Evolutionary conservation across 2,329 filamentous ascomycete genomes (phyloP).

Genomic region (Trichoderma cornu-damae): DNA sequence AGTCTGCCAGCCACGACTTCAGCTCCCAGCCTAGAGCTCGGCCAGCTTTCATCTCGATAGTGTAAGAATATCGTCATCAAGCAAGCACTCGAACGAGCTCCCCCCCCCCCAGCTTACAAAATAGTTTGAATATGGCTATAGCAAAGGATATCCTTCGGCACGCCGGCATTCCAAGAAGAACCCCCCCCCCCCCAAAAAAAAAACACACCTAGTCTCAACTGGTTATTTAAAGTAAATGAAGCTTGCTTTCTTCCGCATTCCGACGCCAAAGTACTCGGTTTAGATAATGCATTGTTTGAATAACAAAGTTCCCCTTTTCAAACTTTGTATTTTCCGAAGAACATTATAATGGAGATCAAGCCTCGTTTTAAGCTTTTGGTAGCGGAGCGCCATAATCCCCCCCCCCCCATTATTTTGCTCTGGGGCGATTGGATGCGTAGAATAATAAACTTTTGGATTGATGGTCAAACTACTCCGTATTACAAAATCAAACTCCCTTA

Average conservation of each 20-base stretch:
- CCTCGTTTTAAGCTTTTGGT: background rate
- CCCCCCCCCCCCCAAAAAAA: too few species aligned
- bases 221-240: too few species aligned
- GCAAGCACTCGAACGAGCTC: background rate
- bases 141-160: accelerated
- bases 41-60: background rate
- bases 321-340: too few species aligned
- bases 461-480: background rate
- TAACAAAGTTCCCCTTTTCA: too few species aligned
- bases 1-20: slow-evolving; percentile 5
- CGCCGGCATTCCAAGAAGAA: too few species aligned
- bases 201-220: too few species aligned
- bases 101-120: background rate
- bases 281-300: too few species aligned
- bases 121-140: too few species aligned
- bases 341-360: background rate
- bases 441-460: background rate
- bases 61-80: slow-evolving; percentile 11
- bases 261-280: too few species aligned
- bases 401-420: too few species aligned
- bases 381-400: background rate
- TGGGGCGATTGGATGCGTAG: background rate
- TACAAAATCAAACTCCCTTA: too few species aligned
- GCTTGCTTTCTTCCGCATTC: too few species aligned
- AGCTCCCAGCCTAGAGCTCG: background rate